A percentile compares a stretch with the other conserved stretches of the same genome.
Conservation (phyloP, 1,284 basidiomycete species). For the Erythrobasidium hasegawianum region DNA sequence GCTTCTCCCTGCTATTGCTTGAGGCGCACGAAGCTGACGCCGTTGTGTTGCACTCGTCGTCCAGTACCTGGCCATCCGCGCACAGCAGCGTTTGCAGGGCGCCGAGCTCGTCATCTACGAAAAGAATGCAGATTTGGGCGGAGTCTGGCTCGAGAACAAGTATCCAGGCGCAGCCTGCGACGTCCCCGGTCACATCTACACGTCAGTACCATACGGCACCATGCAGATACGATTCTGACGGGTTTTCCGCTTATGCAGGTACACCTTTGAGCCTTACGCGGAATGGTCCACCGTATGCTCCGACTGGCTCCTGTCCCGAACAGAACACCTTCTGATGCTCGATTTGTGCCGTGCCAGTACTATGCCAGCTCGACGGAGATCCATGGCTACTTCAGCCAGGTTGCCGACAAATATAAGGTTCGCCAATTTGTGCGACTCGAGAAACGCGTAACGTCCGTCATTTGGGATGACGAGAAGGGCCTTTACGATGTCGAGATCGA, state of each 20-base stretch:
- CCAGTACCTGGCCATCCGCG: conserved; percentile 53
- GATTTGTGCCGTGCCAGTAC: conserved; percentile 50
- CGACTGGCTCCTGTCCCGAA: neutral
- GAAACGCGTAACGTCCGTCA: conserved; percentile 57
- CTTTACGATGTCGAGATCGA: conserved; percentile 57
- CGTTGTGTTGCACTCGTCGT: neutral
- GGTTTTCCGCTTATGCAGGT: neutral
- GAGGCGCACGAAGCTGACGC: neutral
- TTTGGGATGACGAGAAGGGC: conserved; percentile 55
- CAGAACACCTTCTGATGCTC: neutral
- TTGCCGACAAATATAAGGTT: conserved; percentile 61
- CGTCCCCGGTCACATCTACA: conserved; percentile 27
- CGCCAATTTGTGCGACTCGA: conserved; percentile 52
- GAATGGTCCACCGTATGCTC: conserved; percentile 20
- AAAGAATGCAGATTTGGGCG: conserved; percentile 59
- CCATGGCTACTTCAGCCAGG: conserved; percentile 55
- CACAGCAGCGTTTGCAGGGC: conserved; percentile 56
- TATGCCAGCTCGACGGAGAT: conserved; percentile 61
- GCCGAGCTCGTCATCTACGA: conserved; percentile 61
- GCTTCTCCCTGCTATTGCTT: neutral
- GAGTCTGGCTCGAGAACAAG: conserved; percentile 54
- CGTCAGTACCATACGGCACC: too few species aligned
- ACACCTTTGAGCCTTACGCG: conserved; percentile 19
- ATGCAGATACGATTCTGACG: neutral
- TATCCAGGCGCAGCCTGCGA: conserved; percentile 29